Evolutionary conservation across 352 stramenopile species (phyloP), one percentile per base, ranked within the genome.

Genomic region (Globisporangium alternatum): DNA sequence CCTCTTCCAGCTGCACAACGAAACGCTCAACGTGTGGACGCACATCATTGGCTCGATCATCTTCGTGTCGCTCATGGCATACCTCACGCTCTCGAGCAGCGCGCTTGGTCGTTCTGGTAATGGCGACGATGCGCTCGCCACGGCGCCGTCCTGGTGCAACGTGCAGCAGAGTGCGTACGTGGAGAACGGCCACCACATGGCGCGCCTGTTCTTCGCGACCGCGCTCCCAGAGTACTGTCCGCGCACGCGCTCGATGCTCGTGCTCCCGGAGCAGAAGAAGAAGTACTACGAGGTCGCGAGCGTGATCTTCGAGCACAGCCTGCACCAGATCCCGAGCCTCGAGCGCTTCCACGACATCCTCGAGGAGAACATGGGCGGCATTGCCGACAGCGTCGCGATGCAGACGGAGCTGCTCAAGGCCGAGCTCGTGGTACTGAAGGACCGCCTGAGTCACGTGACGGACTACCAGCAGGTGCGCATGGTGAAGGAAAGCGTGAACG

Each of bases 21-120:
- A 96, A 68, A 96, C 88, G 56, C 77, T 92, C 49, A 96, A 96
- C 65, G 84, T 96, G 22, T 96, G 88, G 88, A 95, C 83, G 60
- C 88, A 96, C 67, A 89, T 93, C 54, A 74, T 93, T 22, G 88
- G 88, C 44, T 93, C 83, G 52, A 82, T 93, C 66, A 91, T 93
- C 72, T 96, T 96, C 60, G 70, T 89, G 39, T 73, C 73, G 60
- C 78, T 95, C 67, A 90, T 95, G 71, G 51, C 80, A 19, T 92
- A 93, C 67, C 71, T 93, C 35, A 68, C 83, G 67, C 72, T 92
- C 25, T 84, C 75, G 25, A 76, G 71, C 54, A 74, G 76, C 49
- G 78, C 75, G 63, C 69, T 92, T 12, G 65, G 62, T 5, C 56
- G 35, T 2, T n/a, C 31, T 6, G 44, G 43, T n/a, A 28, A 10